Evolutionary conservation across 2,329 filamentous ascomycete genomes (phyloP), one percentile per base, ranked within the genome.

Genomic region (Claviceps maximensis): DNA sequence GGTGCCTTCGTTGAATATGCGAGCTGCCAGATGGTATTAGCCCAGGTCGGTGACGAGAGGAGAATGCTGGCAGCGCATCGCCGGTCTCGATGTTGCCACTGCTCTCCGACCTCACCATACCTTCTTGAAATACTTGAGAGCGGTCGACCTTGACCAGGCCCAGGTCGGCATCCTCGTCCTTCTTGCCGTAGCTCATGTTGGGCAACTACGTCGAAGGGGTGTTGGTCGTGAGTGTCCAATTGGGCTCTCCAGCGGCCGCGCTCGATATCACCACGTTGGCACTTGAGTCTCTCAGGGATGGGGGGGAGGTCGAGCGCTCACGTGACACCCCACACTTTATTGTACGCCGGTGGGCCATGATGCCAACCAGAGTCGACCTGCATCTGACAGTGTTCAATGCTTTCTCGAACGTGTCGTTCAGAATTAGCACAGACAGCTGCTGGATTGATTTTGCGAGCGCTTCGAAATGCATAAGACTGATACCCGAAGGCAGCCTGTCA

Each of bases 71-170:
- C 27, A 19, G 21, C 27, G 4, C 52, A 47, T 38, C 17, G 36
- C 36, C 36, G 17, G 46, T 42, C 33, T 27, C 15, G 42, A 51
- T 15, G 19, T n/a, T n/a, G 44, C 9, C 49, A 50, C 52, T 52
- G 52, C 23, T 50, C 17, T 36, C 23, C 29, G 15, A 21, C 33
- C 76, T 40, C 12, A 23, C 38, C 76, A 67, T 72, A 96, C 93
- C 93, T 85, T 98, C 93, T 77, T 97, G 93, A 71, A 97, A 97
- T 60, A 98, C 93, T 63, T 91, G 89, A 54, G 91, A 96, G 66
- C 94, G 86, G 75, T 98, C 93, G 65, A 97, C 89, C 80, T 91
- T 95, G 78, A 97, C 86, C 76, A 97, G 80, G 67, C 87, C 85
- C 69, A 85, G 82, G 69, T 96, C 91, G 67, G 85, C 88, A 77